These are phyloP conservation scores for Kodamaea hsintzibuensis DNA, from an alignment of 805 yeast species.

Conservation along the genomic window DNA sequence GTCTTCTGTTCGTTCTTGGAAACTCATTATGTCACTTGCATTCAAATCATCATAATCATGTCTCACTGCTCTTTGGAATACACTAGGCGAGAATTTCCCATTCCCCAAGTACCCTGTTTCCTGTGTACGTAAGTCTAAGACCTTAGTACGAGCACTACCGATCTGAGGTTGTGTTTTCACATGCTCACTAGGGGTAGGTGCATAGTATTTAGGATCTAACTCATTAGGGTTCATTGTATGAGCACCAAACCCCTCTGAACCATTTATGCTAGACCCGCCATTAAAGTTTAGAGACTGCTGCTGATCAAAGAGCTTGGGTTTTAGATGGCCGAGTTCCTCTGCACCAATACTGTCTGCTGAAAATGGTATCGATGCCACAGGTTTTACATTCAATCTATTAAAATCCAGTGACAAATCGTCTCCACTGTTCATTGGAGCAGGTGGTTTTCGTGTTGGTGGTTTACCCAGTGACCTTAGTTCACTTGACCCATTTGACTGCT, in stretches of 20 bases:
- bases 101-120: slow-evolving; percentile 44
- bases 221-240: slow-evolving; percentile 84
- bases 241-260: slow-evolving; percentile 12
- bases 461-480: background rate
- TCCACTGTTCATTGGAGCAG: slow-evolving; percentile 13
- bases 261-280: slow-evolving; percentile 10
- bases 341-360: slow-evolving; percentile 46
- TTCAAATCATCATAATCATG: slow-evolving; percentile 11
- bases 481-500: background rate
- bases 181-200: slow-evolving; percentile 51
- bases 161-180: slow-evolving; percentile 16
- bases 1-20: slow-evolving; percentile 18
- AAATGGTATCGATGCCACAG: slow-evolving; percentile 34
- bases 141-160: slow-evolving; percentile 20
- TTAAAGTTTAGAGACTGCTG: slow-evolving; percentile 30
- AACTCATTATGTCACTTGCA: slow-evolving; percentile 8
- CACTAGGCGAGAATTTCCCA: slow-evolving; percentile 27
- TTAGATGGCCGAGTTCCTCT: slow-evolving; percentile 20
- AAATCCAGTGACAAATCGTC: slow-evolving; percentile 2
- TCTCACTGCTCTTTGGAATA: slow-evolving; percentile 14
- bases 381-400: background rate
- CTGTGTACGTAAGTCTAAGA: slow-evolving; percentile 29
- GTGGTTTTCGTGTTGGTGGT: slow-evolving; percentile 24
- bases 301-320: slow-evolving; percentile 36
- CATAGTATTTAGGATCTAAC: slow-evolving; percentile 67